These are phyloP conservation scores for Hymenoscyphus fraxineus DNA, from an alignment of 2,329 filamentous ascomycete species.

Conservation along the genomic window DNA sequence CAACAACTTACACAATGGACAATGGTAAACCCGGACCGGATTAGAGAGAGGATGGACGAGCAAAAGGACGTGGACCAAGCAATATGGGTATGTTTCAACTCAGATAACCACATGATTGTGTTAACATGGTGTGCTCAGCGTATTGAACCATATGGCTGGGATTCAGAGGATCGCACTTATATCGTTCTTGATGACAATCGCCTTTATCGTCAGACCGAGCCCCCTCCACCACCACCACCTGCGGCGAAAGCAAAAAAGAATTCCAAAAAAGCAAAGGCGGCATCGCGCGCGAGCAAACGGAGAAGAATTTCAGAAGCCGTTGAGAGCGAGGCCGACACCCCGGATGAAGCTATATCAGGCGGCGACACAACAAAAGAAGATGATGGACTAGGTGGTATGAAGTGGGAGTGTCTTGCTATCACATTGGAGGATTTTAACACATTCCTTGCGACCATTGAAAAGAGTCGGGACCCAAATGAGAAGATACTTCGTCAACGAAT, in stretches of 20 bases:
- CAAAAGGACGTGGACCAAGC: conserved; percentile 77
- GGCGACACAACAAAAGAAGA: conserved; percentile 45
- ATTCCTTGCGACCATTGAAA: conserved; percentile 68
- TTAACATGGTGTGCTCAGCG: conserved; percentile 43
- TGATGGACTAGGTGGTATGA: conserved; percentile 69
- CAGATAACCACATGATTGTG: background rate
- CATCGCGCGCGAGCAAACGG: conserved; percentile 67
- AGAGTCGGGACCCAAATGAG: conserved; percentile 80
- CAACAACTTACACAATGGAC: conserved; percentile 89
- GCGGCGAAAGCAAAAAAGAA: conserved; percentile 60
- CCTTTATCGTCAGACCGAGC: conserved; percentile 82
- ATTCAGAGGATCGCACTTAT: conserved; percentile 79
- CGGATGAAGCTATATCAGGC: conserved; percentile 38
- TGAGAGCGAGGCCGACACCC: conserved; percentile 39
- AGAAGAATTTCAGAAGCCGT: conserved; percentile 53
- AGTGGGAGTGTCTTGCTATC: conserved; percentile 89
- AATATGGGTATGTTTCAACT: conserved; percentile 63
- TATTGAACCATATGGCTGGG: conserved; percentile 84
- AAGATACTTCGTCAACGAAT: conserved; percentile 70
- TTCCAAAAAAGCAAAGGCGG: conserved; percentile 61
- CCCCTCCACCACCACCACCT: conserved; percentile 56
- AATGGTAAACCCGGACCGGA: conserved; percentile 79
- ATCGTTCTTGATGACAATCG: conserved; percentile 92
- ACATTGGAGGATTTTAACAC: conserved; percentile 71
- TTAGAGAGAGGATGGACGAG: conserved; percentile 82